phyloP scores from a whole-genome alignment of 2,329 filamentous ascomycete genomes.

The Lachnellula cervina region DNA sequence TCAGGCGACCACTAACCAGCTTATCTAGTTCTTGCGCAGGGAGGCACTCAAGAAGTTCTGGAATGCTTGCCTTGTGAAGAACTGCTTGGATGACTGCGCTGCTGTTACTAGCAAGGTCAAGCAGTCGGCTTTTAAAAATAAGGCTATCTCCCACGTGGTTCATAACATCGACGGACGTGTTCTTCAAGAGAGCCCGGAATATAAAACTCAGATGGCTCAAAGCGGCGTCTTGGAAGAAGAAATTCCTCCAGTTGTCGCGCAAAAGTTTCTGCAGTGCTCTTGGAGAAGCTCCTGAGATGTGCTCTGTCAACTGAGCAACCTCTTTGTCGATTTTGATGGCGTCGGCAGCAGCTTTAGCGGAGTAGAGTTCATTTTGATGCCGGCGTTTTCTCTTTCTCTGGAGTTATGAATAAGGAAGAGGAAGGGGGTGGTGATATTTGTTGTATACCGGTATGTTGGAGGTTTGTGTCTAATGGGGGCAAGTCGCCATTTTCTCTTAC shows the following conservation, averaged over 20 bases:
- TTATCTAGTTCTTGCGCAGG: slow-evolving; percentile 20
- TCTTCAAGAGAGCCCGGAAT: slow-evolving; percentile 25
- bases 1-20: slow-evolving; percentile 14
- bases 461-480: too few species aligned
- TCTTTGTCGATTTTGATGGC: slow-evolving; percentile 14
- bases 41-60: slow-evolving; percentile 14
- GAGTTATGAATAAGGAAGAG: too few species aligned
- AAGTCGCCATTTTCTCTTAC: too few species aligned
- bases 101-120: slow-evolving; percentile 11
- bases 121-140: slow-evolving; percentile 16
- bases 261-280: slow-evolving; percentile 21
- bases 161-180: slow-evolving; percentile 16
- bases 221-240: slow-evolving; percentile 19
- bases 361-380: neutral
- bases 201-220: slow-evolving; percentile 25
- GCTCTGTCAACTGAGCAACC: slow-evolving; percentile 15
- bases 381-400: too few species aligned
- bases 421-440: too few species aligned
- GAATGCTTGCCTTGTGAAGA: slow-evolving; percentile 9
- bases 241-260: slow-evolving; percentile 7
- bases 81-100: slow-evolving; percentile 15
- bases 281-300: slow-evolving; percentile 17
- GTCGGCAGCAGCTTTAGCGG: neutral
- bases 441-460: too few species aligned
- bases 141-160: slow-evolving; percentile 19